These are phyloP conservation scores for Rhizopus sp. DNA, from an alignment of 371 early-diverging fungal genomes.

Conservation along the genomic window DNA sequence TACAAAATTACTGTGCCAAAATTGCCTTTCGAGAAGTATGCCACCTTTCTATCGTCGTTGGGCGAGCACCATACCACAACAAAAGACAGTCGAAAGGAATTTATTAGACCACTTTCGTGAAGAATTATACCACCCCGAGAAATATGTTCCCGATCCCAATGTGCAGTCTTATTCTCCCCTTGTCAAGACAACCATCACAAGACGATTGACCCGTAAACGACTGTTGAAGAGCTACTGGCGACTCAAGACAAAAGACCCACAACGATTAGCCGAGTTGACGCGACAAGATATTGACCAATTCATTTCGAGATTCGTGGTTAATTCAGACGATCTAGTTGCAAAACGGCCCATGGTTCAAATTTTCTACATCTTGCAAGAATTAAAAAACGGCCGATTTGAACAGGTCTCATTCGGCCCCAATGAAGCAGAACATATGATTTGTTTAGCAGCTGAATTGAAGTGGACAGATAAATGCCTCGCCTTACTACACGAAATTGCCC, in stretches of 20 bases:
- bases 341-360: slow-evolving; percentile 6
- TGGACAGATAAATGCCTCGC: slow-evolving; percentile 13
- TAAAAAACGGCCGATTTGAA: slow-evolving; percentile 11
- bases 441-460: slow-evolving; percentile 15
- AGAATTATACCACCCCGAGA: slow-evolving; percentile 21
- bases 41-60: neutral
- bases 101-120: slow-evolving; percentile 15
- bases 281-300: slow-evolving; percentile 16
- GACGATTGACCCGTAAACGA: slow-evolving; percentile 17
- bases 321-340: slow-evolving; percentile 14
- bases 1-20: slow-evolving; percentile 30
- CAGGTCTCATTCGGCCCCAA: slow-evolving; percentile 12
- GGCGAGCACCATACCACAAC: slow-evolving; percentile 4
- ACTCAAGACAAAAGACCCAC: slow-evolving; percentile 5
- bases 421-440: slow-evolving; percentile 22
- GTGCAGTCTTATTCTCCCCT: neutral
- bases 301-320: slow-evolving; percentile 2
- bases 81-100: neutral
- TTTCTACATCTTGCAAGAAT: slow-evolving; percentile 20
- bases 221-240: slow-evolving; percentile 11
- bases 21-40: slow-evolving; percentile 33
- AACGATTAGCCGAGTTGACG: slow-evolving; percentile 8
- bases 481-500: slow-evolving; percentile 11
- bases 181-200: slow-evolving; percentile 7
- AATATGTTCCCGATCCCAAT: neutral